Conservation (phyloP, 2,329 filamentous ascomycete species). For the Penicillium sp. region DNA sequence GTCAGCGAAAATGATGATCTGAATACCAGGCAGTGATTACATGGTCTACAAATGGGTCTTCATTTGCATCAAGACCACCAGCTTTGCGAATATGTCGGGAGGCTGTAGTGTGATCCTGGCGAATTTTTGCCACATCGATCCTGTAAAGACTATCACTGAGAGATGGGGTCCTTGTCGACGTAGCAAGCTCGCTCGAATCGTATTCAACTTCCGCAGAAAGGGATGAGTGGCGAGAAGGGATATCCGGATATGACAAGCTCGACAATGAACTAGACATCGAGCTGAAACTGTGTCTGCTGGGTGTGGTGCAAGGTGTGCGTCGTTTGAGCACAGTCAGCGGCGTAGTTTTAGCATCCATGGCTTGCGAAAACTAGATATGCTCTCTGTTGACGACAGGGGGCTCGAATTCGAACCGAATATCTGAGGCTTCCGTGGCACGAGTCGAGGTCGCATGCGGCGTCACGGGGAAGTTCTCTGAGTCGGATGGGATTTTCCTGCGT, state of each 20-base stretch:
- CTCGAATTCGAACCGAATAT: constrained; percentile 27
- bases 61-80: neutral
- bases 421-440: constrained; percentile 33
- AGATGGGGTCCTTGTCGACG: constrained; percentile 28
- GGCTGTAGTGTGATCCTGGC: neutral
- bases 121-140: constrained; percentile 26
- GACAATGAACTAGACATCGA: constrained; percentile 6
- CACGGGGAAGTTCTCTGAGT: constrained; percentile 31
- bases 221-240: constrained; percentile 32
- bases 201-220: constrained; percentile 13
- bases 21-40: neutral
- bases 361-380: constrained; percentile 22
- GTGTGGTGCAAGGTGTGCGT: constrained; percentile 1
- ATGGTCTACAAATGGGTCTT: constrained; percentile 20
- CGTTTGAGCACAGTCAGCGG: constrained; percentile 55
- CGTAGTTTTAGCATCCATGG: constrained; percentile 38
- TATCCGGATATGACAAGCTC: constrained; percentile 21
- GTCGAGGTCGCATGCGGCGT: constrained; percentile 15
- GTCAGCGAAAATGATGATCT: constrained; percentile 3
- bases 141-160: constrained; percentile 18
- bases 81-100: neutral
- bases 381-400: constrained; percentile 23
- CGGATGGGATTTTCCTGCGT: constrained; percentile 32
- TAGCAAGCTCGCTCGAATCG: constrained; percentile 13
- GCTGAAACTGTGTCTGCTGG: constrained; percentile 3